Base-by-base conservation (phyloP, 2,329 filamentous ascomycete species). In the Colletotrichum euphorbiae region DNA sequence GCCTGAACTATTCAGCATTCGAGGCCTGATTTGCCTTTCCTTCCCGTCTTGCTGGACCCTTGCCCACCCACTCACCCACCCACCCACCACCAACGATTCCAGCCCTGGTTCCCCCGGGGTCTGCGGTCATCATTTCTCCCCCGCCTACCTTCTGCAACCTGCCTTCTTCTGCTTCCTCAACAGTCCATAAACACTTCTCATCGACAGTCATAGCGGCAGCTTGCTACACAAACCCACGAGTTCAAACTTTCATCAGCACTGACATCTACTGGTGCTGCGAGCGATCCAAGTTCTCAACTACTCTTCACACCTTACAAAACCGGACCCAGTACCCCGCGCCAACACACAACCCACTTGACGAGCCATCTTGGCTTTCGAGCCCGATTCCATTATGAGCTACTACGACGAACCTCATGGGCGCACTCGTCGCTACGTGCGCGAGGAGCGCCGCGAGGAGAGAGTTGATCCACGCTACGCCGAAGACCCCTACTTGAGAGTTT, bases 391-490 rank as follows among this genome's bases (percentile, higher is more conserved):
- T 43, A 71, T 71, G 70, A 80, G 81, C 72, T 88, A 89, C 82
- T 86, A 88, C 74, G 87, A 88, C 74, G 85, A 88, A 50, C 79
- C 77, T 28, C 46, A 74, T 38, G 11, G 13, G 59, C 76, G 81
- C 73, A 74, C 80, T 80, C 79, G 83, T 69, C 83, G 83, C 69
- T 83, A 87, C 74, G 82, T 86, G 76, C 83, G 85, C 62, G 85
- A 87, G 69, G 85, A 87, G 67, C 82, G 83, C 40, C 81, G 84
- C 54, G 82, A 85, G 50, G 82, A 85, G 54, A 79, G 80, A 46
- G 52, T 69, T 21, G 84, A 87, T 43, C 80, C 84, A 67, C 85
- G 86, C 72, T 87, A 86, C 72, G 79, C 83, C 69, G 87, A 89
- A 17, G 86, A 88, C 48, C 80, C 79, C 36, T 83, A 84, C 71